Percentiles rank a stretch among this genome's conserved stretches.
Evolutionary conservation across 2,329 filamentous ascomycete genomes (phyloP).

Genomic region (Calonectria pteridis): DNA sequence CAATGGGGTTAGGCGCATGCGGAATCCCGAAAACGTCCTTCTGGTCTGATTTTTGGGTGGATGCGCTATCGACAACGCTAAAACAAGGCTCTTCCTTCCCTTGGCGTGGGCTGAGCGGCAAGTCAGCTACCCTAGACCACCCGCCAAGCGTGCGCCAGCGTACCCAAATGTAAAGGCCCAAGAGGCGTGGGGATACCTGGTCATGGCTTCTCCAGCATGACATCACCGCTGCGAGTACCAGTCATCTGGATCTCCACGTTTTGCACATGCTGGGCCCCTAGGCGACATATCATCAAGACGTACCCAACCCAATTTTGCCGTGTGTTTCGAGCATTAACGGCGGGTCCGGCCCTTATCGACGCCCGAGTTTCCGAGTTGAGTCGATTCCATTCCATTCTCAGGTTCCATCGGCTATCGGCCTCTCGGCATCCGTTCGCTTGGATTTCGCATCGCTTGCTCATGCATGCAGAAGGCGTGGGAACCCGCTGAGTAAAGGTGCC

Average conservation of each 20-base stretch:
- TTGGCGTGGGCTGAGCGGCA: neutral
- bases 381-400: neutral
- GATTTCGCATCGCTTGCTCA: slow-evolving; percentile 3
- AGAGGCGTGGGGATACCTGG: neutral
- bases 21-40: neutral
- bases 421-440: neutral
- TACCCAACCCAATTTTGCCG: neutral
- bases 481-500: slow-evolving; percentile 21
- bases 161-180: neutral
- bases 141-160: neutral
- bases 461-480: slow-evolving; percentile 12
- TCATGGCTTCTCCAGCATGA: neutral
- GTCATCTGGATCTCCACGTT: slow-evolving; percentile 6
- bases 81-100: neutral
- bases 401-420: neutral
- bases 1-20: neutral
- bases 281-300: neutral
- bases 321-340: neutral
- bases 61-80: slow-evolving; percentile 7
- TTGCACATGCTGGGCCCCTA: slow-evolving; percentile 2
- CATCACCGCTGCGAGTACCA: neutral
- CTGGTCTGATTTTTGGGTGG: slow-evolving; percentile 16
- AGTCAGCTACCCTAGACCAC: neutral
- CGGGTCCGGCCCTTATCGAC: neutral
- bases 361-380: neutral